Conservation (phyloP, 2,329 filamentous ascomycete species). For the Podosphaera xanthii region DNA sequence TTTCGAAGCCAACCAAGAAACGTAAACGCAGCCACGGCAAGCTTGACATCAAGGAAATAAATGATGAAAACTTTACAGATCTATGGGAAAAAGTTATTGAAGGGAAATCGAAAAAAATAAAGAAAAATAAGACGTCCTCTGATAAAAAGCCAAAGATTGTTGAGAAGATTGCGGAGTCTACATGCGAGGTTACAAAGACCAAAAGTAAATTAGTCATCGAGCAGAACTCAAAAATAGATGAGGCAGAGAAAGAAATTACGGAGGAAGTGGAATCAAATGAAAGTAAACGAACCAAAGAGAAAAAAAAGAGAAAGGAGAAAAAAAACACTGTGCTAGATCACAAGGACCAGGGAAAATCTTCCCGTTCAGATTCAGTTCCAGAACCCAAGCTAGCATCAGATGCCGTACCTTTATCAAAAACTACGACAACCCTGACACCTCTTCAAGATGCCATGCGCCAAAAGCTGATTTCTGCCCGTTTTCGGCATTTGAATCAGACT, state of each 20-base stretch:
- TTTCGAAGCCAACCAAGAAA: conserved; percentile 22
- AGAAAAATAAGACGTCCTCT: conserved; percentile 1
- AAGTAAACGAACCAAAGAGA: conserved; percentile 7
- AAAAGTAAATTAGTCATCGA: not conserved
- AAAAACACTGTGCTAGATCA: conserved; percentile 2
- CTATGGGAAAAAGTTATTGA: conserved; percentile 66
- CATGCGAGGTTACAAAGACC: conserved; percentile 5
- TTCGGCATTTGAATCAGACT: conserved; percentile 91
- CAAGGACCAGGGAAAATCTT: not conserved
- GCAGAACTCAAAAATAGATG: not conserved
- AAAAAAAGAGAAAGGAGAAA: conserved; percentile 5
- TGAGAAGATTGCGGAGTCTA: conserved; percentile 3
- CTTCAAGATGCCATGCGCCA: conserved; percentile 85
- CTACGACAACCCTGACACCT: conserved; percentile 50
- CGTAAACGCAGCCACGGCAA: conserved; percentile 26
- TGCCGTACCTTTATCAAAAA: conserved; percentile 15
- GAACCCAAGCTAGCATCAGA: conserved; percentile 6
- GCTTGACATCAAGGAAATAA: conserved; percentile 34
- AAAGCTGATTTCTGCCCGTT: conserved; percentile 84
- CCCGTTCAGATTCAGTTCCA: conserved; percentile 9
- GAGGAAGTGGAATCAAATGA: not conserved
- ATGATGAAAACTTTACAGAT: conserved; percentile 46
- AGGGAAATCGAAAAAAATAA: conserved; percentile 23
- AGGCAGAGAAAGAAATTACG: not conserved
- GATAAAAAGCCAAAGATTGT: conserved; percentile 13